Conservation (phyloP, 305 asterid genomes). For the Solanum hybrid region DNA sequence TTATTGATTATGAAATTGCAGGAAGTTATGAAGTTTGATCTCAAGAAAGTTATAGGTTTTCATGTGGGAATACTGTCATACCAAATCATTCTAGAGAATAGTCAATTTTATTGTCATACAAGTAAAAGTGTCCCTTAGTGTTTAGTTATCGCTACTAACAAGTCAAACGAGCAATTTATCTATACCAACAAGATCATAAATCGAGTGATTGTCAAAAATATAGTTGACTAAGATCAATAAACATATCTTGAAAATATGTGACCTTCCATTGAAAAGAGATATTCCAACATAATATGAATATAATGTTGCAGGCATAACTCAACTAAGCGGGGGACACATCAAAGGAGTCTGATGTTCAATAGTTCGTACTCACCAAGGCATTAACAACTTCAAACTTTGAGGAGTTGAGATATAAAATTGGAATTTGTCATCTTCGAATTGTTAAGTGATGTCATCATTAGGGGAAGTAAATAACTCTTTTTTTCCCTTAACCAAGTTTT, state of each 20-base stretch:
- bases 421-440: background rate
- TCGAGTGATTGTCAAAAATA: background rate
- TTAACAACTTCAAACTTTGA: background rate
- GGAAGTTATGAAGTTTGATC: too few relatives aligned
- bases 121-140: background rate
- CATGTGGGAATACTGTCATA: background rate
- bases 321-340: background rate
- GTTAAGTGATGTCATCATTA: background rate
- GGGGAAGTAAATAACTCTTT: background rate
- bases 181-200: background rate
- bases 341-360: background rate
- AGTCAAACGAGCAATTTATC: background rate
- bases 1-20: background rate
- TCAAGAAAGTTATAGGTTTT: background rate
- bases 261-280: background rate
- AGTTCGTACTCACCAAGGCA: background rate
- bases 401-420: background rate
- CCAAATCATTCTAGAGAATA: background rate
- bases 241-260: background rate
- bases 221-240: background rate
- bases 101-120: background rate
- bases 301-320: background rate
- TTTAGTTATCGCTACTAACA: background rate
- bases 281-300: background rate
- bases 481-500: background rate